These are phyloP conservation scores for Coemansia sp. DNA, from an alignment of 192 early-diverging fungal genomes.

Conservation along the genomic window DNA sequence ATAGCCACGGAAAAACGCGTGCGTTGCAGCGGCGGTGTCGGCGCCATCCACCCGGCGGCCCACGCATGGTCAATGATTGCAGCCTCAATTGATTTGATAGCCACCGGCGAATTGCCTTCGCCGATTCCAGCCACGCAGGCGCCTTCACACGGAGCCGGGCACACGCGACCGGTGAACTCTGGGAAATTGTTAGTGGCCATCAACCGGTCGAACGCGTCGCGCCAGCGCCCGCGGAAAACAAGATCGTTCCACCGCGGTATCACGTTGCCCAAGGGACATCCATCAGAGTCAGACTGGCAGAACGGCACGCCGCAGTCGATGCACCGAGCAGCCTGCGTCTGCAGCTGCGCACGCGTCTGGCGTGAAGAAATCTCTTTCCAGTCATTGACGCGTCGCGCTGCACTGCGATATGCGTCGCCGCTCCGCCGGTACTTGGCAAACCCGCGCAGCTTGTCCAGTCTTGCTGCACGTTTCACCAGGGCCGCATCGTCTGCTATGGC, in stretches of 20 bases:
- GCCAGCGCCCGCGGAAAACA: slow-evolving; percentile 94
- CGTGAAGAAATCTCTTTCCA: slow-evolving; percentile 96
- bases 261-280: slow-evolving; percentile 98
- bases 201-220: slow-evolving; percentile 88
- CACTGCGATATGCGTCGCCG: slow-evolving; percentile 83
- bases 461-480: slow-evolving; percentile 62
- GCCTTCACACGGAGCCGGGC: slow-evolving; percentile 97
- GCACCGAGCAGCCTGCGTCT: slow-evolving; percentile 94
- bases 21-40: slow-evolving; percentile 72
- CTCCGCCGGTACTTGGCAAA: slow-evolving; percentile 94
- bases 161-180: slow-evolving; percentile 98
- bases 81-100: slow-evolving; percentile 96
- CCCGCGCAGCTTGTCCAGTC: slow-evolving; percentile 91
- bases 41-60: slow-evolving; percentile 95
- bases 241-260: slow-evolving; percentile 99
- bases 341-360: slow-evolving; percentile 73
- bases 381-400: slow-evolving; percentile 77
- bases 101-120: slow-evolving; percentile 73
- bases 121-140: slow-evolving; percentile 95
- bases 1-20: slow-evolving; percentile 84
- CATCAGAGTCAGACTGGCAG: slow-evolving; percentile 92
- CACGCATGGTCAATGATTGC: slow-evolving; percentile 98
- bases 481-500: slow-evolving; percentile 74
- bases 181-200: slow-evolving; percentile 99
- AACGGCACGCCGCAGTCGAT: slow-evolving; percentile 99